These are phyloP conservation scores for Aegilops tauschii DNA, from an alignment of 176 grass and related monocot genomes.

Conservation along the genomic window DNA sequence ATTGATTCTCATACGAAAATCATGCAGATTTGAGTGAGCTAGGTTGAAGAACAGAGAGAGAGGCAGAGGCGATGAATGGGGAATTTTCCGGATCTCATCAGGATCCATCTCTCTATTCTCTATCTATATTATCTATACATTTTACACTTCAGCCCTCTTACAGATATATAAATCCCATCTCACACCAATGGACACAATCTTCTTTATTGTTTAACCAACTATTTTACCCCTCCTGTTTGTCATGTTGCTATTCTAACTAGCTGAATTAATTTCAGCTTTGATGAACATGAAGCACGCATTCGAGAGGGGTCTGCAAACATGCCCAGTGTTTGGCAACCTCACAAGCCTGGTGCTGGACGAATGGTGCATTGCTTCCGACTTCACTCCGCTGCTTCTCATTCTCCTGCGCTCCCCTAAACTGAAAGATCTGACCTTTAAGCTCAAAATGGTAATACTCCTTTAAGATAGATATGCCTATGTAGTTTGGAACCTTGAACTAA, in stretches of 20 bases:
- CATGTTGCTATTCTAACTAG: background rate
- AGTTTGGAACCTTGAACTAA: too few species aligned
- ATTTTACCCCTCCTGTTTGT: too few species aligned
- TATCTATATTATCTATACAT: too few species aligned
- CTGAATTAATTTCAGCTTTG: background rate
- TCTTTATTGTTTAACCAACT: too few species aligned
- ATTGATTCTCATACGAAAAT: background rate
- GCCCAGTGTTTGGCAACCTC: background rate
- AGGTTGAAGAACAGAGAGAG: background rate
- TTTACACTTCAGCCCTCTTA: too few species aligned
- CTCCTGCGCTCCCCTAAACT: background rate
- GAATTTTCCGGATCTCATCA: too few species aligned
- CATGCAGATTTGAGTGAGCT: background rate
- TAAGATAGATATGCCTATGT: too few species aligned
- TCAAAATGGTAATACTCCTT: background rate
- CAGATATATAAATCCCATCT: too few species aligned
- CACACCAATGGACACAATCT: too few species aligned
- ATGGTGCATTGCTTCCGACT: background rate
- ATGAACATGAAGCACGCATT: background rate
- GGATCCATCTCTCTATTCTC: too few species aligned
- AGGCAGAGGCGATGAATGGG: too few species aligned
- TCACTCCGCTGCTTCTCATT: background rate
- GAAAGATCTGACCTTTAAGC: background rate
- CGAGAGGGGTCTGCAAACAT: background rate
- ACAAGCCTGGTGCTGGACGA: background rate